Evolutionary conservation across 495 filamentous ascomycete species (phyloP), one percentile per base, ranked within the genome.

Genomic region (Terfezia claveryi): DNA sequence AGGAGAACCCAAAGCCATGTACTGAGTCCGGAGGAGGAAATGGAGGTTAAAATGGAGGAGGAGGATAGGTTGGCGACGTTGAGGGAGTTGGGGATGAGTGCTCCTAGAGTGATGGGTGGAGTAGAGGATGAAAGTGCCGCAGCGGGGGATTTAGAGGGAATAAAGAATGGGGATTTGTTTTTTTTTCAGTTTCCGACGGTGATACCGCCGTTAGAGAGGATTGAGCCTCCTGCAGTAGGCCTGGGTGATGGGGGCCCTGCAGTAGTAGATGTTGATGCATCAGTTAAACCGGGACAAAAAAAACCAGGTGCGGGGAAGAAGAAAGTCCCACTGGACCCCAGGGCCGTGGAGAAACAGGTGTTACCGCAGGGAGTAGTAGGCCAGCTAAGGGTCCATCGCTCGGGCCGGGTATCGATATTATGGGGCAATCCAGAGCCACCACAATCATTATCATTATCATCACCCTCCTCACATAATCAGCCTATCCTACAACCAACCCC

Each of bases 101-200:
- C 59, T 11, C 46, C 38, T 37, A 32, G 36, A n/a, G 41, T 32
- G 38, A 5, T 27, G 8, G 44, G 36, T n/a, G 41, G 41, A 2
- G 38, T 56, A 14, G 53, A 51, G 2, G 23, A 53, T 23, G 58
- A 54, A 44, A 46, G 50, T 14, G 59, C 59, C 37, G 38, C 41
- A 23, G 62, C 52, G 1, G 60, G 53, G 10, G 59, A 65, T 55
- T 32, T 58, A 10, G 53, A 55, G n/a, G 58, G 59, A 59, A 54
- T 62, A 36, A 49, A 54, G 23, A 50, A 37, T 27, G 20, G 36
- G 10, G 46, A 65, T 38, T 58, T 65, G 52, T 65, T 65, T 41
- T 65, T 61, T 17, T 65, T 65, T 16, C 63, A 65, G 50, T 62
- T 65, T 36, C 63, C 63, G 7, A 61, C 56, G 20, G 62, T 65